These are phyloP conservation scores for Xylaria palmicola DNA, from an alignment of 495 filamentous ascomycete species.

Conservation along the genomic window DNA sequence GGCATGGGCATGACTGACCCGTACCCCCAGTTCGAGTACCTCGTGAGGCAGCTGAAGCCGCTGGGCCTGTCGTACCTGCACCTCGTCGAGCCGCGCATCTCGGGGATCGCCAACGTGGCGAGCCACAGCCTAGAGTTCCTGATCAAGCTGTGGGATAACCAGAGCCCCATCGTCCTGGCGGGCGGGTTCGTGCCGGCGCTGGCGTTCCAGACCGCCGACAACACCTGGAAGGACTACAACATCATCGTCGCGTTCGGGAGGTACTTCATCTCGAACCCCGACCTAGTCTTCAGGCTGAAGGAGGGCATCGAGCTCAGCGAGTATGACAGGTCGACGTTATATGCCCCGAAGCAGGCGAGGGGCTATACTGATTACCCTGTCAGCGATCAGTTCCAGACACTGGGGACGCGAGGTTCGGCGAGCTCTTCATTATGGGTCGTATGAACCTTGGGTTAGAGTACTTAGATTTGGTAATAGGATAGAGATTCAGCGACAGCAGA, in stretches of 20 bases:
- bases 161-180: slow-evolving; percentile 53
- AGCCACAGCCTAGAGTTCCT: slow-evolving; percentile 50
- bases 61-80: slow-evolving; percentile 50
- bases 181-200: slow-evolving; percentile 57
- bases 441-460: no score
- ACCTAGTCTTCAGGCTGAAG: slow-evolving; percentile 60
- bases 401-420: no score
- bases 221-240: slow-evolving; percentile 52
- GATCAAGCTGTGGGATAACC: slow-evolving; percentile 41
- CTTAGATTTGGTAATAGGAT: no score
- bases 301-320: slow-evolving; percentile 51
- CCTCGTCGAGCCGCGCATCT: slow-evolving; percentile 55
- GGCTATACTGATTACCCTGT: slow-evolving; percentile 66
- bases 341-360: slow-evolving; percentile 41
- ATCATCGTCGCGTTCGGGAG: slow-evolving; percentile 58
- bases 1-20: slow-evolving; percentile 52
- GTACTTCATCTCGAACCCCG: slow-evolving; percentile 67
- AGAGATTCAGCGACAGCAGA: no score
- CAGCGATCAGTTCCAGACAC: slow-evolving; percentile 38
- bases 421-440: no score
- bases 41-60: slow-evolving; percentile 51
- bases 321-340: slow-evolving; percentile 62
- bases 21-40: slow-evolving; percentile 54
- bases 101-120: slow-evolving; percentile 29
- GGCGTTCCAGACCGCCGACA: slow-evolving; percentile 49